Base-by-base conservation (phyloP, 306 rosid species). In the Cicer bijugum region DNA sequence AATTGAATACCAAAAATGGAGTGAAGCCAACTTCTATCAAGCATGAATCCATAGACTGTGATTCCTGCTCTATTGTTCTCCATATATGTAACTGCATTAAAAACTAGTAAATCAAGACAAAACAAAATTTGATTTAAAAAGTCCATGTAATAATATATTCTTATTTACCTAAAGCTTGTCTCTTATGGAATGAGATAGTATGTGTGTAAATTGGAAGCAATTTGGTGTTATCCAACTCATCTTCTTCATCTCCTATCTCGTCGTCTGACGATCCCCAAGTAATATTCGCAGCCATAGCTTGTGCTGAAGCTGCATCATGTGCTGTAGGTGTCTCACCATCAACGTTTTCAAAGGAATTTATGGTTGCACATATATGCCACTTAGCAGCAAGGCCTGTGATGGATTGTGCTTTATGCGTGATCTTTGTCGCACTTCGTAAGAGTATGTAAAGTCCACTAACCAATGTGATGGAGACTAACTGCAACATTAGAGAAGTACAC, bases 21-120 rank as follows among this genome's bases (percentile, higher is more conserved):
- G 81, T 90, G 96, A 40, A 94, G 92, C 97, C 91, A 91, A 44
- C 82, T 75, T 81, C 99, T 85, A 84, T 94, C 99, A 79, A 90
- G 90, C 90, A 75, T 81, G 89, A 87, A 88, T 5, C 99, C 96
- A 14, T 58, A 94, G 67, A 91, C 90, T 55, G 93, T 87, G 70
- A 94, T 87, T 75, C 97, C 96, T 76, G 91, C 93, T 82, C 81
- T 87, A 76, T 94, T 94, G 65, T 90, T 89, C 89, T 86, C 96
- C 86, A 91, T 74, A 81, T 94, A 94, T 71, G 85, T 78, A 77
- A 94, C 99, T 94, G 93, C 89, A 84, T 68, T 37, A 70, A 39
- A 64, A 72, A 69, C 59, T 10, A 52, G 47, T 16, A 45, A 67
- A 19, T 64, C n/a, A 77, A 20, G 10, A 69, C 75, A 17, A 72